These are phyloP conservation scores for Salvia rosmarinus DNA, from an alignment of 257 asterid genomes.

Conservation along the genomic window DNA sequence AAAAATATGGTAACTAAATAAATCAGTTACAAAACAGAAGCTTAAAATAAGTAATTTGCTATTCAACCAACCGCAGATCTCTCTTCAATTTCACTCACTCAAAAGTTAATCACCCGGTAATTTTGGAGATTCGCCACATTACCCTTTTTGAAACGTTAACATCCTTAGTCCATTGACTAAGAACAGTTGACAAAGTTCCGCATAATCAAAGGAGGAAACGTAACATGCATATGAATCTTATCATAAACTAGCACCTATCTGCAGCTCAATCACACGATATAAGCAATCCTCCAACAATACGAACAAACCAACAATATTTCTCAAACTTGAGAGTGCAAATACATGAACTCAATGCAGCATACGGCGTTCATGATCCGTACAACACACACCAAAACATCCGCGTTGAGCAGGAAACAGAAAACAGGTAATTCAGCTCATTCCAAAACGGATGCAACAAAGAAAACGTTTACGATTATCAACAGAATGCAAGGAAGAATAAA, in stretches of 20 bases:
- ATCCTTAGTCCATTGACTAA: not conserved
- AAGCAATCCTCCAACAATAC: not conserved
- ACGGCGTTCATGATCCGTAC: not conserved
- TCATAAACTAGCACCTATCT: not conserved
- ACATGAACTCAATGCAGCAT: not conserved
- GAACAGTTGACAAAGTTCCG: not conserved
- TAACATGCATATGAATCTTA: not conserved
- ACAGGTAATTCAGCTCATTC: not conserved
- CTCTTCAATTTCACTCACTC: not conserved
- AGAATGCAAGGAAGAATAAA: slow-evolving; percentile 16
- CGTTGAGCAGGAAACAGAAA: slow-evolving; percentile 7
- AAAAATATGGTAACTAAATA: not conserved
- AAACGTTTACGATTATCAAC: not conserved
- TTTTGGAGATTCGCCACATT: not conserved
- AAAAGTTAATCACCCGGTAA: slow-evolving; percentile 2
- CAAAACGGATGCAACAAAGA: not conserved
- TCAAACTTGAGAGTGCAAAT: not conserved
- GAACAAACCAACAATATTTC: not conserved
- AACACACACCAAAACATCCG: not conserved
- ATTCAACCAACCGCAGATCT: not conserved
- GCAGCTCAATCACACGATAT: slow-evolving; percentile 9
- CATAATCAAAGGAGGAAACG: not conserved
- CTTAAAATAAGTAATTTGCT: not conserved
- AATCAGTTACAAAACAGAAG: slow-evolving; percentile 2
- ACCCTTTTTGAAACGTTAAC: not conserved